A percentile compares a stretch with the other conserved stretches of the same genome.
Evolutionary conservation across 1,139 yeast genomes (phyloP).

Genomic region (Candida buenavistaensis): DNA sequence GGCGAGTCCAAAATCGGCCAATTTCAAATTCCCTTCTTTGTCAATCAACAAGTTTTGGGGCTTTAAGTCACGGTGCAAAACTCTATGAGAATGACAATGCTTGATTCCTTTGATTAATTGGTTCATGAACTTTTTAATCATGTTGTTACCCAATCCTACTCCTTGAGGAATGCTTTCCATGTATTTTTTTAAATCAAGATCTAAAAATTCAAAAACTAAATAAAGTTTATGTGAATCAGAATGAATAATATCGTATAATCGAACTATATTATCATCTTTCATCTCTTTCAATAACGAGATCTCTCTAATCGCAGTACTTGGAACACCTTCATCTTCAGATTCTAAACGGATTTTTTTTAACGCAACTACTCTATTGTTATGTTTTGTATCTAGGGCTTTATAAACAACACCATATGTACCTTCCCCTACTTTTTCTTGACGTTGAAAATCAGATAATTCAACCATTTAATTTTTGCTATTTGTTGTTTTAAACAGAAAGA

Average conservation of each 20-base stretch:
- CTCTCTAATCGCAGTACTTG: constrained; percentile 96
- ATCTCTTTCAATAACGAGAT: constrained; percentile 91
- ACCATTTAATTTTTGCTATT: no score
- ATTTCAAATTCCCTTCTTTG: constrained; percentile 90
- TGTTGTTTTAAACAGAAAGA: no score
- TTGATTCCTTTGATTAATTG: constrained; percentile 91
- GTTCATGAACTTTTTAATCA: constrained; percentile 90
- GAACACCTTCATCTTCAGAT: constrained; percentile 98
- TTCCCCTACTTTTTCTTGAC: constrained; percentile 96
- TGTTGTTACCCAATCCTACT: constrained; percentile 83
- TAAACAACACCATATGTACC: constrained; percentile 98
- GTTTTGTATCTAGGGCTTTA: constrained; percentile 87
- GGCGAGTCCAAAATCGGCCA: constrained; percentile 97
- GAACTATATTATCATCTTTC: constrained; percentile 88
- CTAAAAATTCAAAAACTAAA: constrained; percentile 90
- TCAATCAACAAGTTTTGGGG: constrained; percentile 94
- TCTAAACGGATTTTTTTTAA: constrained; percentile 92
- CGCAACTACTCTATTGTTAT: constrained; percentile 91
- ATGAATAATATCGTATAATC: constrained; percentile 91
- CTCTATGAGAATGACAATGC: constrained; percentile 94
- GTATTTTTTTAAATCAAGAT: constrained; percentile 90
- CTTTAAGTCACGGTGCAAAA: constrained; percentile 91
- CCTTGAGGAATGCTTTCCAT: constrained; percentile 96
- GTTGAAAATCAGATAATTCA: constrained; percentile 86
- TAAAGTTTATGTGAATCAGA: constrained; percentile 94